Evolutionary conservation across 202 grass and related monocot genomes (phyloP), one percentile per base, ranked within the genome.

Genomic region (Dendrocalamus latiflorus): DNA sequence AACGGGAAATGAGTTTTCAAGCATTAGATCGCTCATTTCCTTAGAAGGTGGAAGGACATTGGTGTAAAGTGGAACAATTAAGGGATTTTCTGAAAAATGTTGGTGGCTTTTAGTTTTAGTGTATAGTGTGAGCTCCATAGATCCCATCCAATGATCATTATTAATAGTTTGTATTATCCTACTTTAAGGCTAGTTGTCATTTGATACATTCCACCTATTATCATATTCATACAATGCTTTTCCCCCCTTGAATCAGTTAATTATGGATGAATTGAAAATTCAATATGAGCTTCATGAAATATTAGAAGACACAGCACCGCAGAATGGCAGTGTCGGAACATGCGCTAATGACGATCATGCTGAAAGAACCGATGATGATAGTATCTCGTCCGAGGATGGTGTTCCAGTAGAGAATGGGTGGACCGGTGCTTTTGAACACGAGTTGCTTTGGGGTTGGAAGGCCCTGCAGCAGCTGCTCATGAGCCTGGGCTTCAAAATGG

Each of bases 371-470:
- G 45, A 53, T 28, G 62, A 75, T 38, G 81, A 67, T 28, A 75
- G 17, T 72, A 72, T 58, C 67, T 65, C 57, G 3, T 34, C 49
- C 38, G 81, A 87, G 55, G 56, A 93, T 41, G 70, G 68, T 49
- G 69, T 38, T 76, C 42, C 70, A 0, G 61, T 70, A 33, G 83
- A 86, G 72, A 85, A 88, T 77, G 75, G 75, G 20, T 67, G 48
- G 65, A 48, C 81, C 0, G 26, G 34, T 83, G 74, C 65, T 50
- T 76, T 81, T 68, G 64, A 67, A 58, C 84, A 83, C 21, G 79
- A 91, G 41, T 61, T 87, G 75, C 83, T 80, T 63, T 91, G 88
- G 91, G 86, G 91, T 63, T 86, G 83, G 82, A 91, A 73, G 67
- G 65, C 79, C 45, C 24, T 94, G 75, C 86, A 86, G 57, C 68